Evolutionary conservation across 257 asterid species (phyloP), one percentile per base, ranked within the genome.

Genomic region (Sherardia arvensis): DNA sequence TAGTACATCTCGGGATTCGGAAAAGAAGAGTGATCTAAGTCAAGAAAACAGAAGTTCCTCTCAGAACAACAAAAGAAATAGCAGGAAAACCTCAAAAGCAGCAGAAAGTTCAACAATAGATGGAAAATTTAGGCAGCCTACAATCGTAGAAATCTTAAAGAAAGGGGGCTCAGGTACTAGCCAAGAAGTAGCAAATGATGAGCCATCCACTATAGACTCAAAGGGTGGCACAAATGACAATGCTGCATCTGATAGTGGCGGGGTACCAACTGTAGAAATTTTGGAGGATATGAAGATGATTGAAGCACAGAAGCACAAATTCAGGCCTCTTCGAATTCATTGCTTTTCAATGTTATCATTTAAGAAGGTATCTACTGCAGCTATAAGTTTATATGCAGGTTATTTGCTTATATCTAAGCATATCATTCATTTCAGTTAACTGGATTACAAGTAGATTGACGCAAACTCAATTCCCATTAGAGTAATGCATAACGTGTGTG

Each of bases 291-390:
- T 73, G 30, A 80, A 75, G 79, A 70, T 64, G 66, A 69, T 89
- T 55, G 94, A 86, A 75, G 80, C 80, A 59, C 96, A 89, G 70
- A 79, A 75, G 69, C 62, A 76, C 83, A 89, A 83, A 61, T 84
- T 86, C 84, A 83, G 96, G 87, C 94, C 88, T 70, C 88, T 89
- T 77, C 77, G 72, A 57, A 76, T 77, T 53, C 85, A 80, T 60
- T 86, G 95, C 74, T 71, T 81, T 77, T 65, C 83, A 68, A 79
- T 82, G 62, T 78, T 89, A 67, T 69, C 83, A 72, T 73, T 78
- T 74, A 56, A 69, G 55, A 77, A 83, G 96, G 96, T 88, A 76
- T 8, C 61, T 49, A 49, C 1, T 18, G 26, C 25, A 14, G 9
- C 5, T 48, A n/a, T 33, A 18, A 32, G 55, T n/a, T 45, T 49